A percentile compares a stretch with the other conserved stretches of the same genome.
phyloP scores from a whole-genome alignment of 257 asterid genomes.

The Mitragyna speciosa region DNA sequence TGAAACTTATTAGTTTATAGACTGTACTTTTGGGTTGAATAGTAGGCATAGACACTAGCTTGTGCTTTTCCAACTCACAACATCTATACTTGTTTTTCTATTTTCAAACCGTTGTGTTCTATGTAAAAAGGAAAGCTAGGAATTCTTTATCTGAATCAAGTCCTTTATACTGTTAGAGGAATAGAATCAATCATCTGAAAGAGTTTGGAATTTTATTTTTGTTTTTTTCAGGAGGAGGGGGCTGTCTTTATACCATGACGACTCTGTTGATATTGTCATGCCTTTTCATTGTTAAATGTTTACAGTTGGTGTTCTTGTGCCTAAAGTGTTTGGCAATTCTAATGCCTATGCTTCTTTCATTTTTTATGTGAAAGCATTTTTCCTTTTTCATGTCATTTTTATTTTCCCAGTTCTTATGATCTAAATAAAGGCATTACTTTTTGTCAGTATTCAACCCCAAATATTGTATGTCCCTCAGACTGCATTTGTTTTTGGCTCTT shows the following conservation, averaged over 20 bases:
- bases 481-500: constrained; percentile 17
- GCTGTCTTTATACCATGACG: neutral
- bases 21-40: neutral
- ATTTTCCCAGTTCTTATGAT: neutral
- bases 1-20: neutral
- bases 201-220: neutral
- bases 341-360: neutral
- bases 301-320: neutral
- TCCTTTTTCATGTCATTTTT: neutral
- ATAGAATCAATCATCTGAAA: neutral
- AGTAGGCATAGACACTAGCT: neutral
- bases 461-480: constrained; percentile 14
- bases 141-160: neutral
- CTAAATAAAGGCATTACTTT: neutral
- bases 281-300: neutral
- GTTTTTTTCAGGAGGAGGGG: neutral
- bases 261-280: neutral
- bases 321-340: neutral
- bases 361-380: neutral
- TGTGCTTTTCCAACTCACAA: neutral
- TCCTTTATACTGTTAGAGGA: neutral
- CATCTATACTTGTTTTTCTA: neutral
- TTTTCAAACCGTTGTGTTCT: neutral
- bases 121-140: neutral
- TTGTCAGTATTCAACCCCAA: constrained; percentile 8